Base-by-base conservation (phyloP, 2,329 filamentous ascomycete genomes). In the Gnomoniopsis smithogilvyi region DNA sequence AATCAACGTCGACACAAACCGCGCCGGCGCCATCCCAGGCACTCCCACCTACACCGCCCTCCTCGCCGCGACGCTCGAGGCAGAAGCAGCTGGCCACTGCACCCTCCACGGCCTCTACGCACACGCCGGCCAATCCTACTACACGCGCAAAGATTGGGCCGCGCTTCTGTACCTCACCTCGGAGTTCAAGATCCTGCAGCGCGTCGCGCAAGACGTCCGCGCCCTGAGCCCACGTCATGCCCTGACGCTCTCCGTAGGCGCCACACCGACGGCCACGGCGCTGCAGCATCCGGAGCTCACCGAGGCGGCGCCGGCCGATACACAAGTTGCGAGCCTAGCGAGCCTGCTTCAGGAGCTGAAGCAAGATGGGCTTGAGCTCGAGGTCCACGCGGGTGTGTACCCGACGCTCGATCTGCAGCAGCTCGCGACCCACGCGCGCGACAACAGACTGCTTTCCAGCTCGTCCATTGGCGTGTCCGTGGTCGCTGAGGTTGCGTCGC, bases 361-460 rank as follows among this genome's bases (percentile, higher is more conserved):
- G 54, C 67, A 62, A 56, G 68, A 63, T 56, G 74, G 73, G 38
- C 76, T 80, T 52, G 72, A 68, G 3, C 77, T 92, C 26, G 90
- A 92, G 69, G 76, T 92, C 2, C 90, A 93, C 69, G 89, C 90
- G 0, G 90, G 89, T 33, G 88, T 91, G 2, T 94, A 93, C 68
- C 85, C 90, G 0, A 78, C 86, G 3, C 80, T 94, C 10, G 91
- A 95, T 70, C 78, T 93, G 66, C 91, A 95, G 70, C 91, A 95
- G 70, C 77, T 94, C 2, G 86, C 89, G 1, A 91, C 90, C 0
- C 84, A 88, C 66, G 86, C 89, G 3, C 68, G 74, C 53, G 65
- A 77, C 62, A 64, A 68, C 14, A 68, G 68, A 22, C 71, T 66
- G 6, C 74, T 84, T 8, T 79, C 77, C 15, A 78, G 79, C 63